Base-by-base conservation (phyloP, 1,284 basidiomycete species). In the Naganishia liquefaciens region DNA sequence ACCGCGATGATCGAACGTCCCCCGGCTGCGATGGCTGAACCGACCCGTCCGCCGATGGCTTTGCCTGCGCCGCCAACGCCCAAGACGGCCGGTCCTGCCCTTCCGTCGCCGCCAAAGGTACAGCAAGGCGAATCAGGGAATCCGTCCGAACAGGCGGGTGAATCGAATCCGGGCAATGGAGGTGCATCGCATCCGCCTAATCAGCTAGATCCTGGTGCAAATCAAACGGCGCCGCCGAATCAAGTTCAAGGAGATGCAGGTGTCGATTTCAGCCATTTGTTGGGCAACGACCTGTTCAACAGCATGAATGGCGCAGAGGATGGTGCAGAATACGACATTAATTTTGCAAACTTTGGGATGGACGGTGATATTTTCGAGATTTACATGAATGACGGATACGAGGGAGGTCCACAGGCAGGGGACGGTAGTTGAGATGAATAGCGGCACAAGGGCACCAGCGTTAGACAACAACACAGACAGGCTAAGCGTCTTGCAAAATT, bases 221-320 rank as follows among this genome's bases (percentile, higher is more conserved):
- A 60, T 37, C 57, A 21, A 15, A 33, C 40, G 39, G 30, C 46
- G 39, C 46, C 30, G 2, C n/a, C 40, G 21, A 49, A 39, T 42
- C 46, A 28, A 33, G 57, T 50, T 13, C 46, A 60, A 1, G 57
- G 33, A 2, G 57, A 60, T 7, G 47, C 21, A 13, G 57, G 57
- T 15, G 57, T 60, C 23, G 57, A 60, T 13, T 60, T 60, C 17
- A 60, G 57, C 42, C 57, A 60, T 27, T 46, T 60, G 15, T 23
- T 60, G n/a, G 57, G 57, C 57, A 60, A 50, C n/a, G 57, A 60
- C 27, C 46, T 60, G 37, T 60, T 60, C 33, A 60, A 60, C 57
- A 50, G 44, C 23, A 60, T 60, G 57, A 50, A 60, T 25, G 57
- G 33, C 21, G 57, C 46, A n/a, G 57, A 50, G 40, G 57, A 60